These are phyloP conservation scores for Neolecta irregularis DNA, from an alignment of 1,139 yeast species.

Conservation along the genomic window DNA sequence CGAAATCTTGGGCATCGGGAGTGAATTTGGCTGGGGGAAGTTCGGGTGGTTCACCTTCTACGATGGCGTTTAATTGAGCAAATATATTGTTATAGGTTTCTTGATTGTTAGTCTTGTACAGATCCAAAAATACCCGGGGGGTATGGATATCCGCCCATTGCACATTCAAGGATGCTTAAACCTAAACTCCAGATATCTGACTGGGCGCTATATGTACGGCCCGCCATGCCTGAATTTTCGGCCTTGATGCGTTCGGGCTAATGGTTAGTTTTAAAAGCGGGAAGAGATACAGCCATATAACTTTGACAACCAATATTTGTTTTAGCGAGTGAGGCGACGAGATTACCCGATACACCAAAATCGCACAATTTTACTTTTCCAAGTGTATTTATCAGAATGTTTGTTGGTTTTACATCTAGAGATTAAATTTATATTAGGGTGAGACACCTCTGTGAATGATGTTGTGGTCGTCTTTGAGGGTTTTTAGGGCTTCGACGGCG, in stretches of 20 bases:
- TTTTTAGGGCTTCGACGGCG: conserved; percentile 68
- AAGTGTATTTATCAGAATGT: conserved; percentile 56
- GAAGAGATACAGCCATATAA: conserved; percentile 54
- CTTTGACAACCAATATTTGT: conserved; percentile 97
- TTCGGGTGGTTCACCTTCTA: conserved; percentile 87
- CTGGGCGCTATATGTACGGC: conserved; percentile 66
- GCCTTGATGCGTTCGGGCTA: conserved; percentile 77
- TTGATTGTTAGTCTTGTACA: too few relatives aligned
- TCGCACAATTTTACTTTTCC: conserved; percentile 91
- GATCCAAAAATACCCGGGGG: too few relatives aligned
- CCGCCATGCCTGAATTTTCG: conserved; percentile 14
- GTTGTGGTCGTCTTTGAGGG: conserved; percentile 74
- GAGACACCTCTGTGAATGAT: conserved; percentile 55
- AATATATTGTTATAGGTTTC: conserved; percentile 80
- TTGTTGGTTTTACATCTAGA: conserved; percentile 84
- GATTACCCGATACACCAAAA: conserved; percentile 90
- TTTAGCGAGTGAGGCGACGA: conserved; percentile 88
- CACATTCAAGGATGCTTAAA: conserved; percentile 70
- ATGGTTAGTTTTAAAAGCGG: neutral
- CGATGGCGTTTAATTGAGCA: conserved; percentile 87
- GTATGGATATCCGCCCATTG: conserved; percentile 86
- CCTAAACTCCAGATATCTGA: conserved; percentile 96
- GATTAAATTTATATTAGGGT: conserved; percentile 17
- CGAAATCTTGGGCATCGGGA: conserved; percentile 68
- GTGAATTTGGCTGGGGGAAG: conserved; percentile 46